Base-by-base conservation (phyloP, 2,329 filamentous ascomycete genomes). In the Aspergillus texensis region DNA sequence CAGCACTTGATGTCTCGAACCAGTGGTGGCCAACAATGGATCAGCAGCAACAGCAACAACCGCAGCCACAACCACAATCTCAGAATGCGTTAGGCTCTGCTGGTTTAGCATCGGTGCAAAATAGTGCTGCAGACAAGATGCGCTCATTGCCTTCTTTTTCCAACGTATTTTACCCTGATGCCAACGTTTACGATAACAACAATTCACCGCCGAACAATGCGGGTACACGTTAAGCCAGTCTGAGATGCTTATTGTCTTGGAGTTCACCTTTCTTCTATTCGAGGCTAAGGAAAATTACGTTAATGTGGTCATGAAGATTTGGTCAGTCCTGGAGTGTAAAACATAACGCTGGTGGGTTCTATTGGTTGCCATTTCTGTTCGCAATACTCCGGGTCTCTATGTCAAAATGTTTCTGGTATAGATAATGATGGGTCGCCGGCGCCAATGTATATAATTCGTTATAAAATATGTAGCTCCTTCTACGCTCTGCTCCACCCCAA, bases 1-100 rank as follows among this genome's bases (percentile, higher is more conserved):
- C 85, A 6, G 81, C 74, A 8, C 66, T 82, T 39, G 81, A 83
- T 55, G 71, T 76, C 11, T 68, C 76, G 16, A 79, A 73, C 48
- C 76, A 76, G 55, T 74, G 77, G 61, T 81, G 78, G 79, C 71
- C 73, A 19, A 74, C 74, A 54, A 70, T 71, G 61, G 77, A 79
- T 52, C 53, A 71, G n/a, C 71, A 75, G 24, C 71, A 75, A 60
- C 71, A 74, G 41, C 74, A 70, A 43, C 64, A 67, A 46, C 65
- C 55, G 24, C 70, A 69, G 50, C 68, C 67, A 36, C 67, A 69
- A 24, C 65, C 71, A 34, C 65, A 67, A 8, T 41, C 67, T 6
- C 46, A 70, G 26, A 70, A 59, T 43, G 68, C 74, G 12, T 59
- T 78, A 21, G 67, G 62, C 2, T 62, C 72, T 6, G 30, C 69